Evolutionary conservation across 805 yeast genomes (phyloP), one percentile per base, ranked within the genome.

Genomic region (Torulaspora maleeae): DNA sequence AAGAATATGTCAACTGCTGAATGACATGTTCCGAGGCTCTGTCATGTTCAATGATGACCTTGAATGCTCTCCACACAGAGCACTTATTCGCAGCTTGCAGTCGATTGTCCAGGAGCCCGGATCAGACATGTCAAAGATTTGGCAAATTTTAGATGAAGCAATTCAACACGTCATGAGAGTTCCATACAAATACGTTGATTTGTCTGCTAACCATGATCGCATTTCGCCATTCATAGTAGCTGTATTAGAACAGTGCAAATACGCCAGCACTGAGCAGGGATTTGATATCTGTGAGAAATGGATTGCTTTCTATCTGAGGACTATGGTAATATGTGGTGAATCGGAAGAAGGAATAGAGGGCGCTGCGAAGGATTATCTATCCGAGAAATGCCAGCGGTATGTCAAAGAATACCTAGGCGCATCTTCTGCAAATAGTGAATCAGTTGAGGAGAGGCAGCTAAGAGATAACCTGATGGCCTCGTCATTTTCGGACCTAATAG

Each of bases 111-210:
- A 53, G 1, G 51, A 44, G 5, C 39, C 35, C 4, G 48, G 16
- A 1, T 41, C 38, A 5, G 55, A 58, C 29, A 27, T 61, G 24
- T 57, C 54, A 1, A 67, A 68, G 30, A 58, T 88, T 2, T 83
- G 87, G 83, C 69, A 68, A 9, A 61, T 87, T 25, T 51, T 91
- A 5, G 96, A 91, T 59, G 93, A 90, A 61, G 69, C 87, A 0
- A 73, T 88, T 25, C 72, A 87, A 1, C 75, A 96, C 50, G 74
- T 82, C 49, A 75, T 83, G 29, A 75, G 78, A 50, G 66, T 88
- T 0, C 97, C 98, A 0, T 93, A 84, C 67, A 88, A 86, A 59
- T 91, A 89, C 55, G 75, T 87, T 43, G 97, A 91, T 59, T 50
- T 63, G 42, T 72, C 79, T 2, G 64, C 61, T 24, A 45, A 51